Base-by-base conservation (phyloP, 805 yeast genomes). In the Jamesozyma spencerorum region DNA sequence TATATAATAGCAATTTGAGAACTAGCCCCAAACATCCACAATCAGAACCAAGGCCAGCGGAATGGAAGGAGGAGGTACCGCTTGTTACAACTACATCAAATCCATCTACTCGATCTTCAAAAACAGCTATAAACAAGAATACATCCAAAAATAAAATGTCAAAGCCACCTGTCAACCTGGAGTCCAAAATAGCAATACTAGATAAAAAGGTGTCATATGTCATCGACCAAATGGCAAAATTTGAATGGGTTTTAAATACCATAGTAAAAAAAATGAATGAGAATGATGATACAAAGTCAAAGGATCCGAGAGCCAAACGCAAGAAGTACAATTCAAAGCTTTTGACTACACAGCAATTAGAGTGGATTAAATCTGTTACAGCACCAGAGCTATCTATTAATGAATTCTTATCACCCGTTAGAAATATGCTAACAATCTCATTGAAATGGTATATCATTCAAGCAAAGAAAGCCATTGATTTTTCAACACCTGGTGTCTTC, bases 381-480 rank as follows among this genome's bases (percentile, higher is more conserved):
- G 39, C 43, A 2, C 44, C 51, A 15, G 34, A 41, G 2, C 36
- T 36, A 22, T 34, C 48, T 4, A 28, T 41, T 26, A 38, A 31
- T 2, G 41, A 42, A 30, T 47, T 55, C 18, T 33, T 51, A 14
- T 13, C 34, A 4, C 62, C 63, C 2, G 37, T 58, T 3, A 45
- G 39, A 28, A 40, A 48, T 14, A 43, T 54, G 2, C 29, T 52
- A 15, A 42, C 49, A 2, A 42, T 46, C 1, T 42, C 53, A 3
- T 39, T 51, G 28, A 56, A 53, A 43, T 57, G 58, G 57, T 49
- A 54, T 37, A 36, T 56, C 6, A 41, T 50, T 20, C 49, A 56
- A 39, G 43, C 47, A 26, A 54, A 53, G 31, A 47, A 47, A 28
- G n/a, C 50, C 26, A 47, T 54, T 19, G 58, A 54, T 39, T 50